phyloP scores from a whole-genome alignment of 306 rosid species.

The Rubus parviflorus region DNA sequence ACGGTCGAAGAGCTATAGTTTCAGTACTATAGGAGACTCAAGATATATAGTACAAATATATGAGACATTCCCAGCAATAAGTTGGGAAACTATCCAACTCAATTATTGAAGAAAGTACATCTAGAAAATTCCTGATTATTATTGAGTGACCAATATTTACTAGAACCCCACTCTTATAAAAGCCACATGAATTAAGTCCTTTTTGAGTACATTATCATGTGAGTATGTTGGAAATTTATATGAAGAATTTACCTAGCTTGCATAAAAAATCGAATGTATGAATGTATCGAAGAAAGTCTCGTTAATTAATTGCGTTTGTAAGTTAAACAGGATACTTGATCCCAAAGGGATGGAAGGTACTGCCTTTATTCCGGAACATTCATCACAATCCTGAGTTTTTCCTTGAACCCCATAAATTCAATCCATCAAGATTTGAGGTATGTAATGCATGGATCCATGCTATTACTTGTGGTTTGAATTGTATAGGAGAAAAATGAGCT shows the following conservation, averaged over 20 bases:
- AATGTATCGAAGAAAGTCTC: background rate
- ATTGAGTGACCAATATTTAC: background rate
- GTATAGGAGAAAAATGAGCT: background rate
- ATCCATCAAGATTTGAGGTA: conserved; percentile 33
- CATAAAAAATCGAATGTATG: background rate
- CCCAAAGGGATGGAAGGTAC: conserved; percentile 32
- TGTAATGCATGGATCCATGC: background rate
- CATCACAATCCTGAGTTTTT: conserved; percentile 32
- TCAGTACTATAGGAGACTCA: background rate
- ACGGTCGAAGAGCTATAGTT: background rate
- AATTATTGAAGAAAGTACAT: background rate
- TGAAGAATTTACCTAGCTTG: background rate
- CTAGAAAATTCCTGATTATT: background rate
- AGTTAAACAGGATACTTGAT: conserved; percentile 17
- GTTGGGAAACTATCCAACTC: background rate
- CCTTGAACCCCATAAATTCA: conserved; percentile 13
- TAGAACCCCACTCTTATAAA: background rate
- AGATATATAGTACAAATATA: background rate
- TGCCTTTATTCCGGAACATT: conserved; percentile 31
- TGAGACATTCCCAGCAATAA: background rate
- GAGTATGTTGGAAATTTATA: background rate
- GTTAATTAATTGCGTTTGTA: background rate
- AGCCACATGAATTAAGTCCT: background rate
- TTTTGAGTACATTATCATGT: background rate
- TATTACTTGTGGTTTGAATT: background rate